Evolutionary conservation across 208 protist species (phyloP).

Genomic region (Phytomonas francai): DNA sequence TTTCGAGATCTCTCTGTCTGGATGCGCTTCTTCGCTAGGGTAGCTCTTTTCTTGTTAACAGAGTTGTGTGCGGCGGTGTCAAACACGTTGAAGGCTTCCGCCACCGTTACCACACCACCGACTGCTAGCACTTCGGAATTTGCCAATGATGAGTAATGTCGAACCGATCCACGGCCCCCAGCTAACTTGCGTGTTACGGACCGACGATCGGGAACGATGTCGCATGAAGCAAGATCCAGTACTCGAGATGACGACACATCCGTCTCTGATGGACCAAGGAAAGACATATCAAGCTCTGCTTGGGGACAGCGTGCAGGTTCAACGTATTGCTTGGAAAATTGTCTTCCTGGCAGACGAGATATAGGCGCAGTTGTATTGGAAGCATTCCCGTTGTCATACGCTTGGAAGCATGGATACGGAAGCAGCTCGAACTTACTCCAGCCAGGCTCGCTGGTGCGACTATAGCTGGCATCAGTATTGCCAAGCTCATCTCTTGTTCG

Average conservation of each 20-base stretch:
- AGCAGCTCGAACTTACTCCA: neutral
- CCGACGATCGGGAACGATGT: neutral
- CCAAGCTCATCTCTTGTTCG: neutral
- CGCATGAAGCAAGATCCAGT: neutral
- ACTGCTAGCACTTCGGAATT: neutral
- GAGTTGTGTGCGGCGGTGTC: conserved; percentile 39
- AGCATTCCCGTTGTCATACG: neutral
- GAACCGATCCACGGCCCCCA: neutral
- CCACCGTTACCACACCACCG: conserved; percentile 2
- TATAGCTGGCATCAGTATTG: neutral
- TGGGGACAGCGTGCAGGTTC: neutral
- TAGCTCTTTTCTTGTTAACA: conserved; percentile 22
- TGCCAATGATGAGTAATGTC: conserved; percentile 9
- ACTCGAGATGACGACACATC: neutral
- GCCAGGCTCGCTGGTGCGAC: neutral
- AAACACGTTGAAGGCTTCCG: conserved; percentile 41
- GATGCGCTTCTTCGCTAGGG: conserved; percentile 7
- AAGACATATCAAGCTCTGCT: neutral
- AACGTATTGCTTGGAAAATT: neutral
- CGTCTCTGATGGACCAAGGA: neutral
- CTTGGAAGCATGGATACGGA: conserved; percentile 3
- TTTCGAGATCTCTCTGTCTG: neutral
- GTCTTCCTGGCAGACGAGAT: neutral
- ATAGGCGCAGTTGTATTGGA: neutral
- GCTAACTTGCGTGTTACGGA: neutral